phyloP scores from a whole-genome alignment of 805 yeast species.

The Zygotorulaspora chibaensis region DNA sequence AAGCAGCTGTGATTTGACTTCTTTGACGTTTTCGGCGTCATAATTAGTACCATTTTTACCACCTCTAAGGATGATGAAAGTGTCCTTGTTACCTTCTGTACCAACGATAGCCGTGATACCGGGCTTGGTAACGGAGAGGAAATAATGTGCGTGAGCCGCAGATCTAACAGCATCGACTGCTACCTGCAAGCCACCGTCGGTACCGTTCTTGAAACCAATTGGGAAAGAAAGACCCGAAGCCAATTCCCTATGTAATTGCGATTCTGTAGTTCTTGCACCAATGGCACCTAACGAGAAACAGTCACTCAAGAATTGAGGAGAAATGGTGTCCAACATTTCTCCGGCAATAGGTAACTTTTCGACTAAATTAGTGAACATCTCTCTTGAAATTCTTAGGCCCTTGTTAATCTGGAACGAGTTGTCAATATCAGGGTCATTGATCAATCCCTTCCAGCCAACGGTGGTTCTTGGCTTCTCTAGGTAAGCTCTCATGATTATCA shows the following conservation, averaged over 20 bases:
- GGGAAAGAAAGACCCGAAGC: constrained; percentile 98
- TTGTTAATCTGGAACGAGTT: constrained; percentile 90
- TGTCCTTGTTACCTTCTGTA: constrained; percentile 87
- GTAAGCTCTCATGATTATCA: constrained; percentile 95
- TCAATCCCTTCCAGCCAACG: constrained; percentile 98
- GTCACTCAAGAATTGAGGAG: constrained; percentile 93
- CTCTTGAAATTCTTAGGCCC: constrained; percentile 85
- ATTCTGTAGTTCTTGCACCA: constrained; percentile 98
- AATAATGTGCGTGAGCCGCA: constrained; percentile 90
- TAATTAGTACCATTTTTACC: constrained; percentile 91
- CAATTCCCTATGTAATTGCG: constrained; percentile 93
- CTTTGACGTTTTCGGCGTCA: constrained; percentile 68
- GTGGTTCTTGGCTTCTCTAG: constrained; percentile 97
- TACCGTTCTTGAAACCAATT: constrained; percentile 96
- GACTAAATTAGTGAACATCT: constrained; percentile 79
- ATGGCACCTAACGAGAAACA: constrained; percentile 95
- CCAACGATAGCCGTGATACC: constrained; percentile 96
- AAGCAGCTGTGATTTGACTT: constrained; percentile 57
- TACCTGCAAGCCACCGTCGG: constrained; percentile 92
- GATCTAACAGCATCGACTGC: constrained; percentile 93
- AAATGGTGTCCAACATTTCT: constrained; percentile 96
- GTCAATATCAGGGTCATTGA: constrained; percentile 95
- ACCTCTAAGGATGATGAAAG: constrained; percentile 91
- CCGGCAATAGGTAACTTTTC: constrained; percentile 87
- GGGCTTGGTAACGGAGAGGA: constrained; percentile 90